Conservation (phyloP, 306 rosid species). For the Hippophae tibetana region DNA sequence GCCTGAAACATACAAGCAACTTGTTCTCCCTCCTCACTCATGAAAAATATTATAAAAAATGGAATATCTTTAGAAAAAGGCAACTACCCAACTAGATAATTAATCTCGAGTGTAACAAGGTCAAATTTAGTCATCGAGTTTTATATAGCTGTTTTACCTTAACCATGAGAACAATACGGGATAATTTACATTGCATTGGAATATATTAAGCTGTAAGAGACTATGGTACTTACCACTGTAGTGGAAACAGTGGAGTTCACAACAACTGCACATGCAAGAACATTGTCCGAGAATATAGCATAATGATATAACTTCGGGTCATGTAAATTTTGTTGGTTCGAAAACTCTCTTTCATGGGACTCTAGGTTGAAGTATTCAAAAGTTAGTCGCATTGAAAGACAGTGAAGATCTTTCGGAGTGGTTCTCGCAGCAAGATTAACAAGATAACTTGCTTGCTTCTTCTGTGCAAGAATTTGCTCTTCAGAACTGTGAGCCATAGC, state of each 20-base stretch:
- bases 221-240: conserved; percentile 49
- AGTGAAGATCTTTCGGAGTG: conserved; percentile 76
- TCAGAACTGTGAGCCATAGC: conserved; percentile 70
- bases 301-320: conserved; percentile 63
- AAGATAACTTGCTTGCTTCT: conserved; percentile 48
- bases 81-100: too few relatives aligned
- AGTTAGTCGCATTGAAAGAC: conserved; percentile 85
- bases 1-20: neutral
- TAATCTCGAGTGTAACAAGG: too few relatives aligned
- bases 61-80: too few relatives aligned
- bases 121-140: too few relatives aligned
- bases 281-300: conserved; percentile 91
- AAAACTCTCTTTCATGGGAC: conserved; percentile 53
- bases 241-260: conserved; percentile 74
- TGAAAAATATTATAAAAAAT: neutral
- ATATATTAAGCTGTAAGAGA: neutral
- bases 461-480: conserved; percentile 54
- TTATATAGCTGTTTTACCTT: too few relatives aligned
- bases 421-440: conserved; percentile 79
- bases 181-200: neutral
- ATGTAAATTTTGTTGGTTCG: conserved; percentile 49
- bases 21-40: neutral
- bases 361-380: conserved; percentile 62
- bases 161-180: too few relatives aligned
- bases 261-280: conserved; percentile 88